Base-by-base conservation (phyloP, 257 asterid genomes). In the Verbena officinalis region DNA sequence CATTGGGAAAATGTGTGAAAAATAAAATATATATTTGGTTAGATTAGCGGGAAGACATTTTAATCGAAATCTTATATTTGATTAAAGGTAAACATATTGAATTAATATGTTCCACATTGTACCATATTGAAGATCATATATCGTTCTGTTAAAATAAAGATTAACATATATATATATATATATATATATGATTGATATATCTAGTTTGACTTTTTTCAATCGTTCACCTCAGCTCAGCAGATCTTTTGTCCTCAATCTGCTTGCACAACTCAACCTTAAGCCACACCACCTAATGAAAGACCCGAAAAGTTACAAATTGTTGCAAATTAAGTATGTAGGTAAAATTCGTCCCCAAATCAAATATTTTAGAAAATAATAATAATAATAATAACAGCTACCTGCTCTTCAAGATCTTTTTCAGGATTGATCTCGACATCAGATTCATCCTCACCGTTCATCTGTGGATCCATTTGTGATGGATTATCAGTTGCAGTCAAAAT, bases 191-290 rank as follows among this genome's bases (percentile, higher is more conserved):
- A n/a, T n/a, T n/a, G n/a, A n/a, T n/a, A n/a, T n/a, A n/a, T n/a
- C n/a, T n/a, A n/a, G n/a, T n/a, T n/a, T 20, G 20, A 21, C 17
- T 45, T 15, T 33, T 27, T n/a, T n/a, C n/a, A 7, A 36, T 42
- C 7, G 22, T 55, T 75, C 61, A 86, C 96, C 95, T 86, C 55
- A 89, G 92, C 71, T 86, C 92, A 62, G 90, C 79, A 58, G 96
- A 89, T 77, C 88, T 77, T 74, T 89, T 89, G 68, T 89, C 95
- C 78, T 89, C 95, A 49, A 89, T 82, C 78, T 78, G 75, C 68
- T 86, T 89, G 87, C 95, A 89, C 77, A 84, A 66, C 73, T 86
- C 95, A 71, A 84, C 95, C 81, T 89, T 89, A 70, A 89, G 85
- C 95, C 90, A 84, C 62, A 80, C 67, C 60, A 73, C 76, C 82